Base-by-base conservation (phyloP, 106 monocot genomes). In the Alisma plantagoaquatica region DNA sequence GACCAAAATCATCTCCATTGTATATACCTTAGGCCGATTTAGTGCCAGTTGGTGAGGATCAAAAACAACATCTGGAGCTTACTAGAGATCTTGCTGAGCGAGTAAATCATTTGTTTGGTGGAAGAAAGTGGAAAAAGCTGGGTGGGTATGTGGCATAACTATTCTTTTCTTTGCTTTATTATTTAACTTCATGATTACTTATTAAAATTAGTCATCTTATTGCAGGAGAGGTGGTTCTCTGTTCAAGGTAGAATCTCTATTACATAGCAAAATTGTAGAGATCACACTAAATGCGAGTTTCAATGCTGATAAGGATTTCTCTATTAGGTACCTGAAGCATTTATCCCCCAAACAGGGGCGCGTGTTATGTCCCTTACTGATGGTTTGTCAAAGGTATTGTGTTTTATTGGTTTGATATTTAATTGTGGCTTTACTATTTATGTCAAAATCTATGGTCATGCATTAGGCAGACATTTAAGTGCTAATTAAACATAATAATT, bases 21-120 rank as follows among this genome's bases (percentile, higher is more conserved):
- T n/a, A n/a, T n/a, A n/a, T n/a, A n/a, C n/a, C n/a, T n/a, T n/a
- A 96, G 94, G 72, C 94, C 57, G 94, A 96, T 88, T 67, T 88
- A 43, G 94, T 96, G 27, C 94, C 94, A 24, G 94, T 96, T 69
- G 94, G 94, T 27, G 88, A 88, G 49, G 94, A 96, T 66, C 94
- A 96, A 63, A 88, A 73, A 48, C 94, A 96, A 60, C 88, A 96
- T 57, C 61, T 96, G 44, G 94, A 96, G 57, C 58, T 96, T 44
- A 96, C 94, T 22, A 83, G 94, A 64, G 88, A 96, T 56, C 66
- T 96, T 15, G 94, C 88, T 56, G 94, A 84, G 27, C 71, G 83
- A 61, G 63, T 96, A 23, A 96, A 96, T 54, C 59, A 69, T 54
- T 65, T 88, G 47, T 96, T 67, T 57, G 94, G 94, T 10, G 88